Percentiles rank a stretch among this genome's conserved stretches.
These are phyloP conservation scores for Backusella circina DNA, from an alignment of 192 early-diverging fungal species.

Conservation along the genomic window DNA sequence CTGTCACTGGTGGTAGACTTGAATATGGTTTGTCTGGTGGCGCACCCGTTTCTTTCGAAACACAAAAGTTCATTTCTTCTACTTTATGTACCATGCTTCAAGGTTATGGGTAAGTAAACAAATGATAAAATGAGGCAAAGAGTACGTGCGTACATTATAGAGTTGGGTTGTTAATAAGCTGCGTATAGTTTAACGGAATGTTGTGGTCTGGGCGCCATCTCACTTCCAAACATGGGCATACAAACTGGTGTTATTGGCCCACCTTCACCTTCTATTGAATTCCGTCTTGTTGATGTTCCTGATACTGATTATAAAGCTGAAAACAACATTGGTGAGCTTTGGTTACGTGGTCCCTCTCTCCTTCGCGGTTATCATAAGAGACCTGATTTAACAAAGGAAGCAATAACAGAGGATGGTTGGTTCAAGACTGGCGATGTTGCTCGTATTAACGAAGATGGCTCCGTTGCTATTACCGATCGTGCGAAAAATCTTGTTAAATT, in stretches of 20 bases:
- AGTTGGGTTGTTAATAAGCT: not conserved
- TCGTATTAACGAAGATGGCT: constrained; percentile 37
- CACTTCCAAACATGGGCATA: constrained; percentile 40
- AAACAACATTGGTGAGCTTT: constrained; percentile 60
- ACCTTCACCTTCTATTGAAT: constrained; percentile 55
- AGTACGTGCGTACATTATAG: not conserved
- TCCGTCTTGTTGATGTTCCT: constrained; percentile 57
- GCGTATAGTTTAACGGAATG: constrained; percentile 59
- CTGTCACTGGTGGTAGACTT: constrained; percentile 64
- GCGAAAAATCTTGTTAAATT: constrained; percentile 82
- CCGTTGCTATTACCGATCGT: constrained; percentile 73
- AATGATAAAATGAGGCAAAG: not conserved
- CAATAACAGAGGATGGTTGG: constrained; percentile 54
- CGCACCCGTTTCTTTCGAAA: constrained; percentile 72
- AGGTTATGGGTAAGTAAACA: constrained; percentile 56
- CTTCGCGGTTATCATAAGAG: constrained; percentile 51
- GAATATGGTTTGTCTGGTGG: constrained; percentile 63
- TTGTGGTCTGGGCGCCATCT: constrained; percentile 47
- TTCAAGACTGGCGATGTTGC: constrained; percentile 52
- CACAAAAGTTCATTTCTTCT: constrained; percentile 66
- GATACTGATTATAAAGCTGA: constrained; percentile 51
- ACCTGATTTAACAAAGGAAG: constrained; percentile 42
- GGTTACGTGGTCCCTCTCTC: constrained; percentile 56
- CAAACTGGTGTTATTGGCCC: constrained; percentile 57
- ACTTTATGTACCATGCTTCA: constrained; percentile 60